Conservation (phyloP, 202 grass and related monocot genomes). For the Schoenoplectus tabernaemontani region DNA sequence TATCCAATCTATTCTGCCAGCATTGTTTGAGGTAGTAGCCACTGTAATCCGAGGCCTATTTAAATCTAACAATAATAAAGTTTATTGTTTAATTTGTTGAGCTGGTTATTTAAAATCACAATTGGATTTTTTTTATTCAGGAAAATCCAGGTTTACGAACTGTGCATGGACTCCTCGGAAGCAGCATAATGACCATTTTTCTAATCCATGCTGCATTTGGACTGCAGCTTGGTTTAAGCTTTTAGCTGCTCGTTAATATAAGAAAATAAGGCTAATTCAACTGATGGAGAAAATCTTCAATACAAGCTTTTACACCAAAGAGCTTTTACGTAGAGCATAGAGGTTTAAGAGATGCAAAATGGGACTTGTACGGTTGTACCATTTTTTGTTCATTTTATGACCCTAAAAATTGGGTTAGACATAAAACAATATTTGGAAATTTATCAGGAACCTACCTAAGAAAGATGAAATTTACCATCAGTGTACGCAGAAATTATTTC, state of each 20-base stretch:
- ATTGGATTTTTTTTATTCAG: constrained; percentile 23
- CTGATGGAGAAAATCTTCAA: neutral
- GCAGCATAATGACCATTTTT: constrained; percentile 93
- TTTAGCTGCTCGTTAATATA: constrained; percentile 24
- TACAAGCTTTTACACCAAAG: neutral
- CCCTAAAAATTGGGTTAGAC: neutral
- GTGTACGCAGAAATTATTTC: neutral
- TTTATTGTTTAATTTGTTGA: neutral
- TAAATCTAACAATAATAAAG: neutral
- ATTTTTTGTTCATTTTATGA: neutral
- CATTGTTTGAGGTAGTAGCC: constrained; percentile 54
- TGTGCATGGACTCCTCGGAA: constrained; percentile 69
- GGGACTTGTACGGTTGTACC: neutral
- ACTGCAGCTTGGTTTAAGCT: constrained; percentile 70
- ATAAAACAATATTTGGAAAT: neutral
- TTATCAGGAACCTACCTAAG: neutral
- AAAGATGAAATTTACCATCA: neutral
- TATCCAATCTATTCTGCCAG: constrained; percentile 67
- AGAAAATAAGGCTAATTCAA: neutral
- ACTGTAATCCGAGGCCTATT: neutral
- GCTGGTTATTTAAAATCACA: neutral
- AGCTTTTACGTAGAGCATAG: neutral
- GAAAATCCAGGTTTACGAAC: constrained; percentile 57
- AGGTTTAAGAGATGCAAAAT: neutral
- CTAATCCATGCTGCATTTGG: constrained; percentile 74